Percentiles rank a stretch among this genome's conserved stretches.
Conservation (phyloP, 768 basidiomycete genomes). For the Termitomyces sp. region DNA sequence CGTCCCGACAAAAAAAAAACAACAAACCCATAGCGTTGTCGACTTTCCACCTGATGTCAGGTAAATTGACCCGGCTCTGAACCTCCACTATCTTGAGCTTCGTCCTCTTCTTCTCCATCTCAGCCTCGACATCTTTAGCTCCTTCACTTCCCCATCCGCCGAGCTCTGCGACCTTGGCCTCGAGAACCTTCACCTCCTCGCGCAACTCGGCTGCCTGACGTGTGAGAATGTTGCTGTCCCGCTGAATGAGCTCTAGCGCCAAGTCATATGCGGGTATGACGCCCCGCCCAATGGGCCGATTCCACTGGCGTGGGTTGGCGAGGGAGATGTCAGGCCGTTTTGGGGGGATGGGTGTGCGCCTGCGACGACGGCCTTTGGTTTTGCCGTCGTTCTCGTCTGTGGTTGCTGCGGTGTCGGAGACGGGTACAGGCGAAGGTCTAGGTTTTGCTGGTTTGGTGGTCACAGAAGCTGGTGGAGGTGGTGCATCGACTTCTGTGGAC, state of each 20-base stretch:
- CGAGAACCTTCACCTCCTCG: slow-evolving; percentile 19
- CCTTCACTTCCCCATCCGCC: slow-evolving; percentile 20
- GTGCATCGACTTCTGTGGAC: not conserved
- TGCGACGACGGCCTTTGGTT: slow-evolving; percentile 25
- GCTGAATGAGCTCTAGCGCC: slow-evolving; percentile 64
- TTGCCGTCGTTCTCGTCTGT: slow-evolving; percentile 6
- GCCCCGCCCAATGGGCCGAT: slow-evolving; percentile 52
- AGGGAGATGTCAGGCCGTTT: slow-evolving; percentile 48
- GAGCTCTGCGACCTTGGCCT: slow-evolving; percentile 19
- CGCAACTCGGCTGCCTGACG: slow-evolving; percentile 36
- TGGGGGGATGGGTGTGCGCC: slow-evolving; percentile 19
- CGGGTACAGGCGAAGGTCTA: not conserved
- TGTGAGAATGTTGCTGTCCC: slow-evolving; percentile 51
- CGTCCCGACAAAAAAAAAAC: not conserved
- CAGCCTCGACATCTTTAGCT: slow-evolving; percentile 24
- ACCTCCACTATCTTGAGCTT: slow-evolving; percentile 62
- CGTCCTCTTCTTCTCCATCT: slow-evolving; percentile 38
- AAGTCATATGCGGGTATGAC: slow-evolving; percentile 80
- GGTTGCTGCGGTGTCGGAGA: not conserved
- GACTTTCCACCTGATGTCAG: slow-evolving; percentile 73
- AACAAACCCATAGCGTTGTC: slow-evolving; percentile 74
- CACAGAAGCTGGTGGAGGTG: slow-evolving; percentile 2
- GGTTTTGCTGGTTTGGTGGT: slow-evolving; percentile 3
- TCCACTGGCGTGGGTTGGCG: slow-evolving; percentile 55
- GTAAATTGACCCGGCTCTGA: slow-evolving; percentile 81